phyloP scores from a whole-genome alignment of 164 flowering plant species.

The Dillenia turbinata region DNA sequence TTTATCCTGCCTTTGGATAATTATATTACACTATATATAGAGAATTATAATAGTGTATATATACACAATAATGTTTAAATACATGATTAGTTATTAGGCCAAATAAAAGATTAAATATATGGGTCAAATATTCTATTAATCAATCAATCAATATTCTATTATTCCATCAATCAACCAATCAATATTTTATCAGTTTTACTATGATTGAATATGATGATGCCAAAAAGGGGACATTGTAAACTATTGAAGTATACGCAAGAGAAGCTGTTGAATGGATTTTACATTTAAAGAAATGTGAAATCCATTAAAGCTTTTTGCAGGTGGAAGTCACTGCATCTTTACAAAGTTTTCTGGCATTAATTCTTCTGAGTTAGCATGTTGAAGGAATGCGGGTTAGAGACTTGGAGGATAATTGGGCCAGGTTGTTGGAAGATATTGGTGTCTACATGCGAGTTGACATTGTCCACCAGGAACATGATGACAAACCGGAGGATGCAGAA shows the following conservation, averaged over 20 bases:
- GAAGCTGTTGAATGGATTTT: neutral
- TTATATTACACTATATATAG: no score
- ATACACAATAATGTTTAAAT: no score
- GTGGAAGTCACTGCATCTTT: neutral
- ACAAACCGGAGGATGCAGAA: constrained; percentile 62
- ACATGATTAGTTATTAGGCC: no score
- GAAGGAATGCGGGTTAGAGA: constrained; percentile 56
- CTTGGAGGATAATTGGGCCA: constrained; percentile 62
- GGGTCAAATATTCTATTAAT: no score
- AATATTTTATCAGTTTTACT: no score
- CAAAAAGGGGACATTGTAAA: neutral
- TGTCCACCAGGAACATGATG: constrained; percentile 53
- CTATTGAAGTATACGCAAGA: neutral
- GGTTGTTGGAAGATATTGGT: constrained; percentile 71
- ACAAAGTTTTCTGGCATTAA: neutral
- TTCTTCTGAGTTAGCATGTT: constrained; percentile 5
- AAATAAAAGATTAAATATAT: no score
- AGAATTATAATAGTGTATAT: no score
- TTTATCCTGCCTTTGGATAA: no score
- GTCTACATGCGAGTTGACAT: constrained; percentile 78
- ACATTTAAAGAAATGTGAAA: neutral
- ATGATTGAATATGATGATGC: neutral
- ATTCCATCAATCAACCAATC: no score
- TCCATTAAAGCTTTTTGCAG: neutral
- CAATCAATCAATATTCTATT: no score